Percentiles rank a stretch among this genome's conserved stretches.
Evolutionary conservation across 306 rosid species (phyloP).

Genomic region (Vigna hirtella): DNA sequence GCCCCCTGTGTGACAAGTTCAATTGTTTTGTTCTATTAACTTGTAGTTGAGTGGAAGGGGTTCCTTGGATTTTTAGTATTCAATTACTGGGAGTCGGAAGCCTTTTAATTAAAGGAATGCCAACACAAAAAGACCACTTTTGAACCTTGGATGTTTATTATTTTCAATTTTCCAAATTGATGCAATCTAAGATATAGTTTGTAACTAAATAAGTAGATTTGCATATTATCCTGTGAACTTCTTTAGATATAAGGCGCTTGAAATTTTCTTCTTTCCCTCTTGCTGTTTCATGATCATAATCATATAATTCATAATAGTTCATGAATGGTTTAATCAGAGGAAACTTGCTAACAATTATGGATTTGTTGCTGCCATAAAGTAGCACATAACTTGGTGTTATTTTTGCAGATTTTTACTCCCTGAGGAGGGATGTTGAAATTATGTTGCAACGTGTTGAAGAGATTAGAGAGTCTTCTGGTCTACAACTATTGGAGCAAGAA

Average conservation of each 20-base stretch:
- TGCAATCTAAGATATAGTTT: conserved; percentile 31
- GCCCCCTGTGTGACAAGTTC: not conserved
- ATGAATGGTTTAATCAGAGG: conserved; percentile 21
- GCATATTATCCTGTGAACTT: conserved; percentile 23
- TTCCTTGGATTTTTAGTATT: conserved; percentile 25
- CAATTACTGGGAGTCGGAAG: conserved; percentile 8
- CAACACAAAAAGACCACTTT: not conserved
- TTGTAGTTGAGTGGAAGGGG: not conserved
- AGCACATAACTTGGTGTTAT: conserved; percentile 18
- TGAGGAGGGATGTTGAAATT: conserved; percentile 79
- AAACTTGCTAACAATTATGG: conserved; percentile 8
- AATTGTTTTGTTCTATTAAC: not conserved
- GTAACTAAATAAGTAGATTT: conserved; percentile 17
- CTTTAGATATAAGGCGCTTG: conserved; percentile 14
- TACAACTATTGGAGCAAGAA: conserved; percentile 68
- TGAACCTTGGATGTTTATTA: not conserved
- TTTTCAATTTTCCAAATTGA: not conserved
- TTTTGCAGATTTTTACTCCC: conserved; percentile 80
- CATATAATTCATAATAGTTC: not conserved
- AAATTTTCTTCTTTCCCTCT: conserved; percentile 8
- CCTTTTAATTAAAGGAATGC: conserved; percentile 27
- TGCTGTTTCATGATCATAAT: conserved; percentile 12
- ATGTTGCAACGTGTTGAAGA: conserved; percentile 71
- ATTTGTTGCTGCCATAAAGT: conserved; percentile 32
- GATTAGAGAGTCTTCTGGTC: conserved; percentile 75